Conservation (phyloP, 1,139 yeast genomes). For the Yamadazyma oceani region DNA sequence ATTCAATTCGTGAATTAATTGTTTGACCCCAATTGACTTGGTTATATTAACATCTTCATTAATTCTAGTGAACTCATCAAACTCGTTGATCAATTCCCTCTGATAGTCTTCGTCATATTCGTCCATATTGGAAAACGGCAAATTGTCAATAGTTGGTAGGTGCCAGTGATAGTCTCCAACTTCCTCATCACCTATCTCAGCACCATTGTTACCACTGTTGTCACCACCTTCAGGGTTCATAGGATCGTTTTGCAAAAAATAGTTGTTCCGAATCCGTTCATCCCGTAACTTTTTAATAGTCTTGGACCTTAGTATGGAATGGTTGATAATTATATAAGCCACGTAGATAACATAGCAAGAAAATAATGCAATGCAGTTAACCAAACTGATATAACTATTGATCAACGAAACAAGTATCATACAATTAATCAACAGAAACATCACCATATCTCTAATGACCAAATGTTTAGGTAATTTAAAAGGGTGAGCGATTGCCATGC, state of each 20-base stretch:
- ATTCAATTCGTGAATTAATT: constrained; percentile 33
- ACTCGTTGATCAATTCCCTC: constrained; percentile 14
- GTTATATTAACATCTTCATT: constrained; percentile 15
- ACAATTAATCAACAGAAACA: constrained; percentile 48
- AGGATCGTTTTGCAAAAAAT: constrained; percentile 1
- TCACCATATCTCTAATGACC: constrained; percentile 56
- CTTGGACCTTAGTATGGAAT: constrained; percentile 24
- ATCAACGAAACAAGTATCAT: constrained; percentile 42
- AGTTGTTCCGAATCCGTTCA: constrained; percentile 32
- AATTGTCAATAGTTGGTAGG: constrained; percentile 36
- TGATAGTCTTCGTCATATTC: constrained; percentile 22
- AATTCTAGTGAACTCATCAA: constrained; percentile 17
- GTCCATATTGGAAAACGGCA: constrained; percentile 23
- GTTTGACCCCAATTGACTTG: constrained; percentile 37
- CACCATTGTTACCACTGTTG: background rate
- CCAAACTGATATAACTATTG: constrained; percentile 44
- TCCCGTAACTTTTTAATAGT: constrained; percentile 23
- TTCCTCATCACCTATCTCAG: constrained; percentile 7
- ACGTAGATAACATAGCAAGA: constrained; percentile 56
- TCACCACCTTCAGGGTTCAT: constrained; percentile 3
- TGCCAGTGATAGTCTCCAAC: constrained; percentile 21
- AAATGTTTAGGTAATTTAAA: constrained; percentile 53
- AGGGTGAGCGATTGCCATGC: constrained; percentile 69
- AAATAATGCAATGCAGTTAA: constrained; percentile 51
- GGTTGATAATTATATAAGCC: constrained; percentile 34